A percentile compares a stretch with the other conserved stretches of the same genome.
phyloP scores from a whole-genome alignment of 805 yeast species.

The Candida palmyrensis region DNA sequence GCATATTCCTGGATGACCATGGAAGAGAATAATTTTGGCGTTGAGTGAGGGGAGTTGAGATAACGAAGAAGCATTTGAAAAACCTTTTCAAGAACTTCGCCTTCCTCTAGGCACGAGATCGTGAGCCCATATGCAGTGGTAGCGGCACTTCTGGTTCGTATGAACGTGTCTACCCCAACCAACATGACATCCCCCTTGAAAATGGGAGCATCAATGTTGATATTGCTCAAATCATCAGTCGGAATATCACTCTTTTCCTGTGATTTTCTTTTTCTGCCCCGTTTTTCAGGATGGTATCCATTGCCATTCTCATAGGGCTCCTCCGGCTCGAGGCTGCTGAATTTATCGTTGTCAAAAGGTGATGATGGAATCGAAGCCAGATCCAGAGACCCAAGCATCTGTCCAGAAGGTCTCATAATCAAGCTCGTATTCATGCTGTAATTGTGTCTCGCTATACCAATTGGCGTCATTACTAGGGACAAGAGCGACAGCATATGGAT shows the following conservation, averaged over 20 bases:
- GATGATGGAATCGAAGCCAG: too few species aligned
- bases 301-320: conserved; percentile 8
- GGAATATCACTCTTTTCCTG: conserved; percentile 35
- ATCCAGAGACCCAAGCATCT: conserved; percentile 27
- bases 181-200: conserved; percentile 85
- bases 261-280: conserved; percentile 47
- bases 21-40: conserved; percentile 72
- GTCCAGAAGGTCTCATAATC: conserved; percentile 77
- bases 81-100: conserved; percentile 32
- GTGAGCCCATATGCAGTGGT: conserved; percentile 72
- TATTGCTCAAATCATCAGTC: conserved; percentile 50
- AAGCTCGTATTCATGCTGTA: conserved; percentile 76
- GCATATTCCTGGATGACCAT: conserved; percentile 70
- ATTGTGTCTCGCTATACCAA: conserved; percentile 86
- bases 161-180: conserved; percentile 68
- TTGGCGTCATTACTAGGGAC: conserved; percentile 81
- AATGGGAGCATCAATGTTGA: conserved; percentile 91
- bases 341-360: conserved; percentile 1
- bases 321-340: conserved; percentile 9
- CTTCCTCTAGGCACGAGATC: conserved; percentile 42
- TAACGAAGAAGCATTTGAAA: conserved; percentile 35
- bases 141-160: conserved; percentile 71
- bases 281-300: conserved; percentile 21
- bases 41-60: conserved; percentile 61
- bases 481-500: conserved; percentile 57